Evolutionary conservation across 1,139 yeast genomes (phyloP).

Genomic region (Taiozyma onychis): DNA sequence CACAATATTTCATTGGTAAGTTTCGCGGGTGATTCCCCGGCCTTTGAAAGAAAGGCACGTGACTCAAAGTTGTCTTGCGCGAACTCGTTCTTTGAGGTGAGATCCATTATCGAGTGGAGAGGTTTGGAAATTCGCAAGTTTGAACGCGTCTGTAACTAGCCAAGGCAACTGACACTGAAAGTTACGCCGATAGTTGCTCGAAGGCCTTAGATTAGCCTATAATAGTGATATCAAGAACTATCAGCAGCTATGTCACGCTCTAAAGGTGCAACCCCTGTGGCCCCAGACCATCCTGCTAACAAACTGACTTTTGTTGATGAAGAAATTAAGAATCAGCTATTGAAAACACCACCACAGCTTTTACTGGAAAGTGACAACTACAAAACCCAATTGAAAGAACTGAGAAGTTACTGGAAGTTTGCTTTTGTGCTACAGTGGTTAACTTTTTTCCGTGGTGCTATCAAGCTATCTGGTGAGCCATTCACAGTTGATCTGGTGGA

Average conservation of each 20-base stretch:
- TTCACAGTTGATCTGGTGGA: slow-evolving; percentile 45
- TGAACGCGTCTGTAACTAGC: background rate
- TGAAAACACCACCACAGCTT: slow-evolving; percentile 23
- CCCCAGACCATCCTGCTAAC: slow-evolving; percentile 22
- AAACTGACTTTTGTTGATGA: slow-evolving; percentile 17
- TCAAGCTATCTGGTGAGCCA: slow-evolving; percentile 39
- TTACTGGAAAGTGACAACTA: slow-evolving; percentile 24
- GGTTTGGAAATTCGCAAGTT: background rate
- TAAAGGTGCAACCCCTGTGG: slow-evolving; percentile 17
- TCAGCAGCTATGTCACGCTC: slow-evolving; percentile 16
- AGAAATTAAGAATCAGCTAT: slow-evolving; percentile 20
- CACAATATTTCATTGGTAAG: background rate
- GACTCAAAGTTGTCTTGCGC: background rate
- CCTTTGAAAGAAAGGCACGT: background rate
- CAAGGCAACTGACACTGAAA: background rate
- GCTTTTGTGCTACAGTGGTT: slow-evolving; percentile 47
- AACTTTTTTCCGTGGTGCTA: slow-evolving; percentile 39
- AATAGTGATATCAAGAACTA: background rate
- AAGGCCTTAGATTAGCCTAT: background rate
- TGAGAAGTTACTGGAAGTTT: slow-evolving; percentile 29
- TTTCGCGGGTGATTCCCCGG: background rate
- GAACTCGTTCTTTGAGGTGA: background rate
- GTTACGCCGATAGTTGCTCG: no score
- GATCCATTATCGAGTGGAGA: background rate
- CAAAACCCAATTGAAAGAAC: slow-evolving; percentile 17